Evolutionary conservation across 352 stramenopile species (phyloP).

Genomic region (Globisporangium carolinianum): DNA sequence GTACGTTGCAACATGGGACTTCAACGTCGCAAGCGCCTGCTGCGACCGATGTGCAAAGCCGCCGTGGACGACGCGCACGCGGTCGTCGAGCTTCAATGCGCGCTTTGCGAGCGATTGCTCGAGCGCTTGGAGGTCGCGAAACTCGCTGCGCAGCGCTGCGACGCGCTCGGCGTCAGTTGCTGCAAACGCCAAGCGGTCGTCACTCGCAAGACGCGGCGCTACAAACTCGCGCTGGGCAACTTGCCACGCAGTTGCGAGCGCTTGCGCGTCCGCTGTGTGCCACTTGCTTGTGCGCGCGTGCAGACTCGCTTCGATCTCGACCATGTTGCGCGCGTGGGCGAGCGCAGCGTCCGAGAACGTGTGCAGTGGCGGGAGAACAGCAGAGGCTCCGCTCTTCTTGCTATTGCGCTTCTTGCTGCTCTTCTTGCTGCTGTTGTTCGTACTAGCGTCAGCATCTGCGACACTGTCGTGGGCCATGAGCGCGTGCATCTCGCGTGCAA

Average conservation of each 20-base stretch:
- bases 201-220: conserved; percentile 1
- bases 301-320: conserved; percentile 74
- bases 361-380: conserved; percentile 17
- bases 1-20: conserved; percentile 30
- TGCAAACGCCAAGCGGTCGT: conserved; percentile 38
- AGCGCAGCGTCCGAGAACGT: conserved; percentile 62
- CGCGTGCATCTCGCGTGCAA: conserved; percentile 56
- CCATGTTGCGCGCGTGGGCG: conserved; percentile 59
- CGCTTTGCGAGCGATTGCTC: conserved; percentile 57
- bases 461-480: conserved; percentile 60
- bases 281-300: conserved; percentile 27
- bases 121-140: conserved; percentile 57
- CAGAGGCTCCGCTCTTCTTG: conserved; percentile 34
- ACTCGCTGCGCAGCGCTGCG: conserved; percentile 44
- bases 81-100: conserved; percentile 66
- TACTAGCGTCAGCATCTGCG: conserved; percentile 24
- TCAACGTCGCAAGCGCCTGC: conserved; percentile 27
- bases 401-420: conserved; percentile 65
- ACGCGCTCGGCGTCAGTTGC: conserved; percentile 32
- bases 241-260: conserved; percentile 27
- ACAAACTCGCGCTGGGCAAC: conserved; percentile 35
- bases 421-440: conserved; percentile 14
- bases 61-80: conserved; percentile 52
- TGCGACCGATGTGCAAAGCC: conserved; percentile 47
- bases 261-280: conserved; percentile 15